phyloP scores from a whole-genome alignment of 805 yeast species.

The Candida adriatica region DNA sequence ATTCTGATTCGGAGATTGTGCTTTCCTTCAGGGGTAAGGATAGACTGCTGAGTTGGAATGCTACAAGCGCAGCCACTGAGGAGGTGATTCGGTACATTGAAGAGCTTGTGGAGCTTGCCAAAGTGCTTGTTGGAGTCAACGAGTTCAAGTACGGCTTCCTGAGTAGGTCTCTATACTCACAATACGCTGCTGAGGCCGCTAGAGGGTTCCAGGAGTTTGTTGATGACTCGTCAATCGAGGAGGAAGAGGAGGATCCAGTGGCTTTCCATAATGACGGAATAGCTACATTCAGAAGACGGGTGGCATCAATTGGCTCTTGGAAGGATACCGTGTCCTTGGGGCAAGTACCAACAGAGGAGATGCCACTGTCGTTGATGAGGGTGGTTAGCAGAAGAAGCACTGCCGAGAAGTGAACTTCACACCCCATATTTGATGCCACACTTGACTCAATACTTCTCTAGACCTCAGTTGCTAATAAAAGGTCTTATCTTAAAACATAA shows the following conservation, averaged over 20 bases:
- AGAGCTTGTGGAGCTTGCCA: slow-evolving; percentile 35
- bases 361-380: slow-evolving; percentile 33
- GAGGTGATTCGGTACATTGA: slow-evolving; percentile 45
- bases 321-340: slow-evolving; percentile 27
- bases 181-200: slow-evolving; percentile 35
- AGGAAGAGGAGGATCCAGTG: slow-evolving; percentile 7
- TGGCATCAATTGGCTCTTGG: slow-evolving; percentile 25
- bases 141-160: slow-evolving; percentile 45
- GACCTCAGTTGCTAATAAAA: too few relatives aligned
- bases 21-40: slow-evolving; percentile 23
- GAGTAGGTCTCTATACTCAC: slow-evolving; percentile 38
- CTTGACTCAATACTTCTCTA: too few relatives aligned
- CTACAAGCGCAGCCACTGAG: slow-evolving; percentile 40
- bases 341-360: slow-evolving; percentile 14
- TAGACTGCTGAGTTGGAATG: slow-evolving; percentile 44
- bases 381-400: too few relatives aligned
- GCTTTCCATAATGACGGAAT: slow-evolving; percentile 5
- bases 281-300: background rate
- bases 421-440: too few relatives aligned
- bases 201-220: slow-evolving; percentile 23
- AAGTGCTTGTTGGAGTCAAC: slow-evolving; percentile 39
- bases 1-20: slow-evolving; percentile 18
- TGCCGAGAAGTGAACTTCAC: too few relatives aligned
- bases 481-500: too few relatives aligned
- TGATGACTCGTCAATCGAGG: slow-evolving; percentile 6